These are phyloP conservation scores for Moesziomyces parantarcticus DNA, from an alignment of 1,284 basidiomycete genomes.

Conservation along the genomic window DNA sequence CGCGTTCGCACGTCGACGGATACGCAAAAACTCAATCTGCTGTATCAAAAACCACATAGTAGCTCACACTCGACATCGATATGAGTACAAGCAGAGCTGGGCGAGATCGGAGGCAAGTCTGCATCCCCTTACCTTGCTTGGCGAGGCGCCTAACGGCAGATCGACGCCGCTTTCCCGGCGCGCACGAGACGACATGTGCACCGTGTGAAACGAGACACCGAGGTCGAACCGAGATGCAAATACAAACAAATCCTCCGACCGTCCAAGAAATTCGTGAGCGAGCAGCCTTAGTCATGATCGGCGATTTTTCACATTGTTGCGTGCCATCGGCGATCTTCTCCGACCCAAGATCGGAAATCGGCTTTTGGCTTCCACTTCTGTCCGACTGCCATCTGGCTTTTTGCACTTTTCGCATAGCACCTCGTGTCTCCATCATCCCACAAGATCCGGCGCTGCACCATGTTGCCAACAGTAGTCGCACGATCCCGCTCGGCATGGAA, in stretches of 20 bases:
- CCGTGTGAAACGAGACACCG: neutral
- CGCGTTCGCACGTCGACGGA: too few species aligned
- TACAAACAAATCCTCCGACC: neutral
- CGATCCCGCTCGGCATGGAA: conserved; percentile 62
- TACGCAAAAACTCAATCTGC: too few species aligned
- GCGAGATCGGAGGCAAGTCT: neutral
- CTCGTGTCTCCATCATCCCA: neutral
- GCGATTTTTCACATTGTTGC: too few species aligned
- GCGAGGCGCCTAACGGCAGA: neutral
- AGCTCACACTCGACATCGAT: too few species aligned
- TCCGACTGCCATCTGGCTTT: neutral
- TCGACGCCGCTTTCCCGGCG: conserved; percentile 7
- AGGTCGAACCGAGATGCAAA: neutral
- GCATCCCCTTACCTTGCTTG: neutral
- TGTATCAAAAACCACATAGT: too few species aligned
- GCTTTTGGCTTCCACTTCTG: neutral
- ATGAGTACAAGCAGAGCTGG: neutral
- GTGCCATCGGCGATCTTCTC: too few species aligned
- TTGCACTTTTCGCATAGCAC: too few species aligned
- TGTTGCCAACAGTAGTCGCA: conserved; percentile 48
- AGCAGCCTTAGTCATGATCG: too few species aligned
- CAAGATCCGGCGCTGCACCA: conserved; percentile 8
- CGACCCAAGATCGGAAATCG: neutral
- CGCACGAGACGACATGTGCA: too few species aligned
- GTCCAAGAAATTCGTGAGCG: too few species aligned